Base-by-base conservation (phyloP, 2,329 filamentous ascomycete genomes). In the Alternaria gaisen region DNA sequence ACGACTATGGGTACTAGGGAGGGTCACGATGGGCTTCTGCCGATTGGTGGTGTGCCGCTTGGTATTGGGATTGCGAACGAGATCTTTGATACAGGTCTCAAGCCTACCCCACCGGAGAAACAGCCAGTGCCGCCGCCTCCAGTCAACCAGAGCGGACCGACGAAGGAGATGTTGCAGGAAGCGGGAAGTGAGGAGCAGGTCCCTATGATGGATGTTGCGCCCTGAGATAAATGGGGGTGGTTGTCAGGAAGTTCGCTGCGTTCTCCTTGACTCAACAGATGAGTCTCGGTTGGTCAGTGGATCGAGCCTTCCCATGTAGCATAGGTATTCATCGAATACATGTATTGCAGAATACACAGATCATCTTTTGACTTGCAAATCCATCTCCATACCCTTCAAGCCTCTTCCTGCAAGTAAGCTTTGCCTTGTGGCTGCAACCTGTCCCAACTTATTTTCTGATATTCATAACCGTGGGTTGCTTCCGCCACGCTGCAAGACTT, bases 31-130 rank as follows among this genome's bases (percentile, higher is more conserved):
- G 58, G 59, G 2, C 12, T 56, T 12, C 57, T 60, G 3, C 59
- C 64, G 1, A 65, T 66, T 18, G 64, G 64, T 20, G 64, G 64
- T 36, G 52, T 66, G 40, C 63, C 63, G 24, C 34, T 66, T 24
- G 63, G 63, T 7, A 64, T 66, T 6, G 63, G 38, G 20, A 65
- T 66, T 47, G 64, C 60, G 18, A 48, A 66, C 58, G 61, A 65
- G 56, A 66, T 66, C 18, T 66, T 54, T 11, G 48, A 54, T 6
- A 53, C 30, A 4, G 58, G 58, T 8, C 16, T 66, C 14, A 61
- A 16, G 51, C 63, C 63, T 30, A 66, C 63, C 41, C 63, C 63
- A 1, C 34, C 38, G 0, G 55, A 56, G 10, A 50, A 18, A 8
- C 63, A 66, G 57, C 58, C 61, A n/a, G 34, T 43, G 16, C 53